These are phyloP conservation scores for Chaetothyriales sp. DNA, from an alignment of 2,329 filamentous ascomycete species.

Conservation along the genomic window DNA sequence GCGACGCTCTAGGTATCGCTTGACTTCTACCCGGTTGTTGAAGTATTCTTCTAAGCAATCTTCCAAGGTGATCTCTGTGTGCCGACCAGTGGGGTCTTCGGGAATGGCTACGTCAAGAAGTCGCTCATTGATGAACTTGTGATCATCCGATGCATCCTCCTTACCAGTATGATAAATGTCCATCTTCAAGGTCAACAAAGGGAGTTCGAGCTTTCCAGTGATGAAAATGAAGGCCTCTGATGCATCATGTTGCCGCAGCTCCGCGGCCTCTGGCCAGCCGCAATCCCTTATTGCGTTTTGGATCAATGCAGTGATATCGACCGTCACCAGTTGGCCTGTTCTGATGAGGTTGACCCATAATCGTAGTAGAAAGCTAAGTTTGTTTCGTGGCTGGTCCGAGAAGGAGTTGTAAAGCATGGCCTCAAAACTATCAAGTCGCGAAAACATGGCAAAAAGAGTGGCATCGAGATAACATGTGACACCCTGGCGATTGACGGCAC, in stretches of 20 bases:
- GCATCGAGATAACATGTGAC: conserved; percentile 95
- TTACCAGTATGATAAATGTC: conserved; percentile 88
- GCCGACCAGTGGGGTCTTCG: conserved; percentile 41
- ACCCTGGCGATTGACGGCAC: conserved; percentile 69
- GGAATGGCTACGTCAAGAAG: conserved; percentile 86
- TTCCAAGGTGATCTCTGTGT: conserved; percentile 63
- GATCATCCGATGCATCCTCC: conserved; percentile 69
- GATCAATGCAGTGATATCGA: conserved; percentile 73
- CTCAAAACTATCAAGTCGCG: conserved; percentile 77
- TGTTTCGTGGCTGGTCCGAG: conserved; percentile 56
- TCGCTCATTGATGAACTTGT: conserved; percentile 87
- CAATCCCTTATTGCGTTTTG: conserved; percentile 72
- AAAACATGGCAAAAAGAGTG: conserved; percentile 90
- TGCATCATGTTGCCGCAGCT: conserved; percentile 77
- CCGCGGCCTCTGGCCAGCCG: conserved; percentile 71
- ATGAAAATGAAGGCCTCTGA: conserved; percentile 95
- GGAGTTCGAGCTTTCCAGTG: conserved; percentile 74
- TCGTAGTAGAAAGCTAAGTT: conserved; percentile 62
- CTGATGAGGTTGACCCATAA: conserved; percentile 90
- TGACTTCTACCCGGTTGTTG: conserved; percentile 83
- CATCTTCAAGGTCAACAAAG: conserved; percentile 79
- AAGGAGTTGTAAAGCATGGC: conserved; percentile 75
- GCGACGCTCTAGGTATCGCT: conserved; percentile 54
- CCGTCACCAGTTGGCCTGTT: conserved; percentile 69
- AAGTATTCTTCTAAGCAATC: conserved; percentile 90